Percentiles rank a stretch among this genome's conserved stretches.
Evolutionary conservation across 148 eudicot species (phyloP).

Genomic region (Amaranthus hypochondriacus): DNA sequence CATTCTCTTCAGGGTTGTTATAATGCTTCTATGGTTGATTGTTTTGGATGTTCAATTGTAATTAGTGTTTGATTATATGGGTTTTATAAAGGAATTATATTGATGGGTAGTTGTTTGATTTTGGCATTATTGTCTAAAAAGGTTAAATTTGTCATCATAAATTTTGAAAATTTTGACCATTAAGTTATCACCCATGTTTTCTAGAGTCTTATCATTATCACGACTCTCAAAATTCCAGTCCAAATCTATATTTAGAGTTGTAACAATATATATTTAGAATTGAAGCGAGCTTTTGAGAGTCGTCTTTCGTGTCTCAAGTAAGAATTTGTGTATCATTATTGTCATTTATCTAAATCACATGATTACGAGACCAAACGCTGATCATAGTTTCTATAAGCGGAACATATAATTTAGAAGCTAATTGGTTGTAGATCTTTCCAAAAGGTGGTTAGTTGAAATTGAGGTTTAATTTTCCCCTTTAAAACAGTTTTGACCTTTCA

Average conservation of each 20-base stretch:
- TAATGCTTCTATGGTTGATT: background rate
- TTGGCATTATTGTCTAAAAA: slow-evolving; percentile 11
- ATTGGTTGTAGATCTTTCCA: slow-evolving; percentile 12
- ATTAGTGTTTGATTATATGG: slow-evolving; percentile 1
- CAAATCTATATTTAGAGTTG: no score
- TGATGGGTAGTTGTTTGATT: slow-evolving; percentile 17
- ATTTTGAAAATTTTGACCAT: slow-evolving; percentile 6
- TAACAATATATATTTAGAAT: no score
- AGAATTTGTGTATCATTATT: background rate
- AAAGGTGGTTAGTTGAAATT: background rate
- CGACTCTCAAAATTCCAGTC: no score
- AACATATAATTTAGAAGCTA: background rate
- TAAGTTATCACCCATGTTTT: background rate
- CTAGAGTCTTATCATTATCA: slow-evolving; percentile 13
- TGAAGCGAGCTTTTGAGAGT: no score
- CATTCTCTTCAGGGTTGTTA: no score
- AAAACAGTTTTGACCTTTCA: background rate
- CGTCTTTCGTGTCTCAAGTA: no score
- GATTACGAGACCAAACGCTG: background rate
- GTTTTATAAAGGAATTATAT: background rate
- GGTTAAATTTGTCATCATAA: slow-evolving; percentile 14
- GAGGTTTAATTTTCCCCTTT: no score
- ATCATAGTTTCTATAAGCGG: no score
- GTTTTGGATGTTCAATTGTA: background rate
- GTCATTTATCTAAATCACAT: slow-evolving; percentile 9